A percentile compares a stretch with the other conserved stretches of the same genome.
phyloP scores from a whole-genome alignment of 768 basidiomycete species.

The Kockovaella imperatae region DNA sequence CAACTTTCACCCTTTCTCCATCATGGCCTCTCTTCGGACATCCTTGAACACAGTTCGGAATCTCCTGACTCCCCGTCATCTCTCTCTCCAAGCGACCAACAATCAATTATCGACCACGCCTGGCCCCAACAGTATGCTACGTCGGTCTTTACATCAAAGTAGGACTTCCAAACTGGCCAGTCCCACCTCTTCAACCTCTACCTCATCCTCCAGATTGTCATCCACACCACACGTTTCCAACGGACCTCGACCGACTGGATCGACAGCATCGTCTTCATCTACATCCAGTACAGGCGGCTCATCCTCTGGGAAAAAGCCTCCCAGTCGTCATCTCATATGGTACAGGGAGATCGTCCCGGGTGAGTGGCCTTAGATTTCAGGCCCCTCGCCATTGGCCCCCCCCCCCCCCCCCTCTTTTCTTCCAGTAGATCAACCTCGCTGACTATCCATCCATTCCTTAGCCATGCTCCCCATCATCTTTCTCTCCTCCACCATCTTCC shows the following conservation, averaged over 20 bases:
- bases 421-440: not conserved
- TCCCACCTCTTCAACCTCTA: not conserved
- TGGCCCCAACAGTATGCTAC: no score
- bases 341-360: constrained; percentile 44
- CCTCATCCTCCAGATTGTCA: not conserved
- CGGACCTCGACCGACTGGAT: not conserved
- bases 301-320: constrained; percentile 8
- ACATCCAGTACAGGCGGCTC: not conserved
- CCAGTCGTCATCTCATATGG: constrained; percentile 39
- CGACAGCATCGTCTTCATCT: not conserved
- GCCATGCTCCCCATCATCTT: constrained; percentile 39
- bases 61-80: no score
- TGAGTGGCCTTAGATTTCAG: constrained; percentile 18
- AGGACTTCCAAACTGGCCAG: not conserved
- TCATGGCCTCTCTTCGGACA: no score
- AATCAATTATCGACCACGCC: no score
- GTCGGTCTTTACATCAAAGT: no score
- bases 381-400: not conserved
- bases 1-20: no score
- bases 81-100: no score
- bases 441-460: constrained; percentile 1
- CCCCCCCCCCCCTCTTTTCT: not conserved
- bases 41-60: no score
- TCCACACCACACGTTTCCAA: not conserved
- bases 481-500: constrained; percentile 37